phyloP scores from a whole-genome alignment of 2,329 filamentous ascomycete species.

The Xylariales sp. region DNA sequence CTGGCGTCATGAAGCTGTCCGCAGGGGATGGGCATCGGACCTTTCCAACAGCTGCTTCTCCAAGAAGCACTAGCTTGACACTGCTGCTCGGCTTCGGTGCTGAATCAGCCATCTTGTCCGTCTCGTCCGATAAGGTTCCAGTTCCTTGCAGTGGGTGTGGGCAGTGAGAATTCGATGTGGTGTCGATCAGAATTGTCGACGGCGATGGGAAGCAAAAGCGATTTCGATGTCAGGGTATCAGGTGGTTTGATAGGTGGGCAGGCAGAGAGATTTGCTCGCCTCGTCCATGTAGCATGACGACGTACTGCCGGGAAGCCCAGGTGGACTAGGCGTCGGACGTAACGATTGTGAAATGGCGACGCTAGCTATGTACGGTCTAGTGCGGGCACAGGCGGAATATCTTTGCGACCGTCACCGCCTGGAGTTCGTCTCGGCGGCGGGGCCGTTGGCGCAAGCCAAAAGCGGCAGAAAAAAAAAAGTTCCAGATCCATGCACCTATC shows the following conservation, averaged over 20 bases:
- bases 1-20: neutral
- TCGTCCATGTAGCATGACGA: conserved; percentile 8
- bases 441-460: conserved; percentile 2
- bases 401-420: conserved; percentile 8
- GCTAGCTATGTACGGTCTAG: conserved; percentile 1
- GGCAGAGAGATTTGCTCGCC: conserved; percentile 7
- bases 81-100: conserved; percentile 96
- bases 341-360: neutral
- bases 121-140: too few species aligned
- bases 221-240: neutral
- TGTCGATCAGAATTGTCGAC: neutral
- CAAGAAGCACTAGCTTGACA: conserved; percentile 97
- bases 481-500: too few species aligned
- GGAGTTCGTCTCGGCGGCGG: neutral
- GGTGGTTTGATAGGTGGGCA: neutral
- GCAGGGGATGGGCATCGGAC: conserved; percentile 41
- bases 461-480: conserved; percentile 9
- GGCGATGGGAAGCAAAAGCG: conserved; percentile 1
- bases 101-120: conserved; percentile 62
- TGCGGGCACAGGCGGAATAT: conserved; percentile 6
- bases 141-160: neutral
- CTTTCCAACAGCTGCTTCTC: conserved; percentile 98
- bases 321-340: too few species aligned
- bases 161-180: neutral
- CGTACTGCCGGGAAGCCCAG: too few species aligned